Percentiles rank a stretch among this genome's conserved stretches.
Conservation (phyloP, 2,329 filamentous ascomycete genomes). For the Epicoccum nigrum region DNA sequence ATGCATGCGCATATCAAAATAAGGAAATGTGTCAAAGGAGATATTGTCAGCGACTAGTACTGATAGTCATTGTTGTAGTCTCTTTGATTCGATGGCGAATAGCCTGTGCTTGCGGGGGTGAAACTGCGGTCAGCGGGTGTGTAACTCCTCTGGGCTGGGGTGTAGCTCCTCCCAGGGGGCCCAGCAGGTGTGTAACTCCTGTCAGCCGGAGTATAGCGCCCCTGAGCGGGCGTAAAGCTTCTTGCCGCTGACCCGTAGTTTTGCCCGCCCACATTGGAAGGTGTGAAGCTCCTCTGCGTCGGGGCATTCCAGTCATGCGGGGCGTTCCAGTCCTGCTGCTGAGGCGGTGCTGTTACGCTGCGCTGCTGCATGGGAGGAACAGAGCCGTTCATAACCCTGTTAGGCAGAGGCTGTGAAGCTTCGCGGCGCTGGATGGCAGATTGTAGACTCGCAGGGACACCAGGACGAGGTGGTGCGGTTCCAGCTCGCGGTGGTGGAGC, state of each 20-base stretch:
- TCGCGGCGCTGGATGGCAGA: constrained; percentile 47
- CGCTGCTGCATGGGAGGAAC: constrained; percentile 33
- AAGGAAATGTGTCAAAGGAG: background rate
- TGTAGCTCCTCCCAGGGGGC: constrained; percentile 16
- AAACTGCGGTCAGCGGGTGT: constrained; percentile 12
- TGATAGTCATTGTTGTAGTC: constrained; percentile 29
- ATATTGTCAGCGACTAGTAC: constrained; percentile 9
- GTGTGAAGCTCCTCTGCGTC: constrained; percentile 29
- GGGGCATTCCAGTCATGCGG: constrained; percentile 28
- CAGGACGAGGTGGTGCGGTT: constrained; percentile 42
- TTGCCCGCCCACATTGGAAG: constrained; percentile 12
- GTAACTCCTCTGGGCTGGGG: constrained; percentile 4
- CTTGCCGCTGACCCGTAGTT: constrained; percentile 12
- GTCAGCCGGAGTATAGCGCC: constrained; percentile 18
- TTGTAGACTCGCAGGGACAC: constrained; percentile 41
- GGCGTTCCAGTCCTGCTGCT: constrained; percentile 35
- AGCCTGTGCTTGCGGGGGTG: constrained; percentile 18
- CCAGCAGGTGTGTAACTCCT: constrained; percentile 18
- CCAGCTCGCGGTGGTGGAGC: constrained; percentile 31
- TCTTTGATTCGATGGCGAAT: constrained; percentile 24
- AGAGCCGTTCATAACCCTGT: constrained; percentile 33
- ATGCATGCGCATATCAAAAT: constrained; percentile 12
- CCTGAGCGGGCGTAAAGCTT: constrained; percentile 5
- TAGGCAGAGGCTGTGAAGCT: constrained; percentile 40
- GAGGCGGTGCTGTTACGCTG: constrained; percentile 44